phyloP scores from a whole-genome alignment of 257 asterid genomes.

The Nicotiana sylvestris region DNA sequence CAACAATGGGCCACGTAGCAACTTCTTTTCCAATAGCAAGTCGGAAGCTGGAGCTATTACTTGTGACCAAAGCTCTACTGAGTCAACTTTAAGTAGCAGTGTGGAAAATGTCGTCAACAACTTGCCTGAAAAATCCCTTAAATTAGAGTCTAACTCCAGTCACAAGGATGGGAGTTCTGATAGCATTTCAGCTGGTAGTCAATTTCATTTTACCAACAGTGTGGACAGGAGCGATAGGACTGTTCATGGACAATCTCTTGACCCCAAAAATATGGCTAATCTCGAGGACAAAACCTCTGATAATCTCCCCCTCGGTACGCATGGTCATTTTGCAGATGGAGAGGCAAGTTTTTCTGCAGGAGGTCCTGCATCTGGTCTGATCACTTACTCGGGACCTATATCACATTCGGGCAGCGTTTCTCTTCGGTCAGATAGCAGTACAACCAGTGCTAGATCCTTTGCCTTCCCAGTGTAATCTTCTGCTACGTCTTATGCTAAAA shows the following conservation, averaged over 20 bases:
- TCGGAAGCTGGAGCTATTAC: constrained; percentile 43
- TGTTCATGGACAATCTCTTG: constrained; percentile 11
- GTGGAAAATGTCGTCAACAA: background rate
- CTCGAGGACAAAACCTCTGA: constrained; percentile 9
- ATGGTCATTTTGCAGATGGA: constrained; percentile 26
- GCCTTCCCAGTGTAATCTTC: constrained; percentile 56
- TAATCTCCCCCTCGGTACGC: constrained; percentile 2
- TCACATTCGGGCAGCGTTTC: constrained; percentile 49
- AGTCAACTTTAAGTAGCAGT: constrained; percentile 2
- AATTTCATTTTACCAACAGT: background rate
- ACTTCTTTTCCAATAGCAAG: constrained; percentile 30
- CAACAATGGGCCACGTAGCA: constrained; percentile 21
- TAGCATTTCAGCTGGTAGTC: background rate
- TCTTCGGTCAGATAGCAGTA: constrained; percentile 55
- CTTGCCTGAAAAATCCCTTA: background rate
- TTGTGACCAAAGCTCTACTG: constrained; percentile 38
- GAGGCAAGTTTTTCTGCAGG: constrained; percentile 50
- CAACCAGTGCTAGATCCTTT: constrained; percentile 55
- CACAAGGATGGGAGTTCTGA: constrained; percentile 6
- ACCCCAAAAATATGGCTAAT: constrained; percentile 9
- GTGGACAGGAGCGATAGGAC: constrained; percentile 18
- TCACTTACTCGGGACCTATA: constrained; percentile 31
- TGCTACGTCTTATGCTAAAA: background rate
- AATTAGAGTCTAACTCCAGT: background rate
- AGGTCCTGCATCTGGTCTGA: constrained; percentile 15